These are phyloP conservation scores for Ustilago xerochloae DNA, from an alignment of 1,284 basidiomycete species.

Conservation along the genomic window DNA sequence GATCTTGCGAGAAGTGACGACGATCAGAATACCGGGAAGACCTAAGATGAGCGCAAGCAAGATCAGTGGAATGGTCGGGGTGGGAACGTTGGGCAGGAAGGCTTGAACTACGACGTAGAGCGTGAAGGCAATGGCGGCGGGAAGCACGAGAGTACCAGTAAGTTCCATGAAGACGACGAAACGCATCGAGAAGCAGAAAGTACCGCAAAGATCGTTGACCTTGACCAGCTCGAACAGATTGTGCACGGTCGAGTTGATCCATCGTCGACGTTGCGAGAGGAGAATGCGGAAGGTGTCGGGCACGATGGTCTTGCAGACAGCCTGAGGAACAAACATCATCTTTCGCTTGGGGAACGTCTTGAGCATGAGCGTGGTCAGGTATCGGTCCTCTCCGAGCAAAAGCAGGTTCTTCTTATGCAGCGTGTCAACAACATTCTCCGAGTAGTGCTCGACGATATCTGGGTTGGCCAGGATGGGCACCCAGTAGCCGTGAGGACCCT, in stretches of 20 bases:
- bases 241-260: conserved; percentile 72
- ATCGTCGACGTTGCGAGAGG: conserved; percentile 70
- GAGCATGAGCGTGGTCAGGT: conserved; percentile 71
- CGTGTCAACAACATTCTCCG: conserved; percentile 71
- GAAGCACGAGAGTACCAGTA: conserved; percentile 70
- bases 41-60: conserved; percentile 70
- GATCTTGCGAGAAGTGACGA: conserved; percentile 69
- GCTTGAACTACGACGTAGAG: conserved; percentile 67
- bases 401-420: conserved; percentile 71
- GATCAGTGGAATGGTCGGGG: conserved; percentile 63
- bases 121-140: conserved; percentile 71
- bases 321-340: conserved; percentile 71
- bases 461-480: conserved; percentile 70
- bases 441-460: conserved; percentile 71
- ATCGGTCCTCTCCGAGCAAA: conserved; percentile 71
- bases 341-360: conserved; percentile 71
- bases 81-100: conserved; percentile 50
- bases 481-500: conserved; percentile 70
- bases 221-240: conserved; percentile 70
- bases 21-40: conserved; percentile 70
- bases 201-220: conserved; percentile 70
- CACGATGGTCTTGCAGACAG: conserved; percentile 71
- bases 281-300: conserved; percentile 71
- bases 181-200: conserved; percentile 71
- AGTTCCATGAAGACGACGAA: conserved; percentile 70